Percentiles rank a stretch among this genome's conserved stretches.
These are phyloP conservation scores for Russula abietina DNA, from an alignment of 768 basidiomycete species.

Conservation along the genomic window DNA sequence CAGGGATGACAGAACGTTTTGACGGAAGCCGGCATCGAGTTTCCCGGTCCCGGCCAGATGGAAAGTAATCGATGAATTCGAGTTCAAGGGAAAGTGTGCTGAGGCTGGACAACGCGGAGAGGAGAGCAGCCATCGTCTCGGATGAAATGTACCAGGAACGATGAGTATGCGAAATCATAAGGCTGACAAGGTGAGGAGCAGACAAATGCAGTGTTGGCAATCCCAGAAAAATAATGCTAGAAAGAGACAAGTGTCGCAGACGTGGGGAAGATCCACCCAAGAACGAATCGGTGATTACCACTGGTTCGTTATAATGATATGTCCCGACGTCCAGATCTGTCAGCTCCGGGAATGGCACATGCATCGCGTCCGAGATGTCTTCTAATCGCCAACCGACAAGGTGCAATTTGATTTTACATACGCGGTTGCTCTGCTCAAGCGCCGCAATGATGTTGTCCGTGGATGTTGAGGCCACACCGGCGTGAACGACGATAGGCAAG, in stretches of 20 bases:
- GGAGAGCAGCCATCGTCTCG: not conserved
- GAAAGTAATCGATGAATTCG: not conserved
- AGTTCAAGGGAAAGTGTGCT: not conserved
- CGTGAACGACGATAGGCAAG: too few species aligned
- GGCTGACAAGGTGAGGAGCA: not conserved
- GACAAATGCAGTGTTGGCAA: not conserved
- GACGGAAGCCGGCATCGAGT: not conserved
- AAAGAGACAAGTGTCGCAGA: not conserved
- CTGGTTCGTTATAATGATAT: accelerated
- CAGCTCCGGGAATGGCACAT: not conserved
- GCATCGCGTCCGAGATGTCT: not conserved
- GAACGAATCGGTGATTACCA: not conserved
- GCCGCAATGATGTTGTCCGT: not conserved
- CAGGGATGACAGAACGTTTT: not conserved
- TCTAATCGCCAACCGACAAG: not conserved
- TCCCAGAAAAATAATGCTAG: too few species aligned
- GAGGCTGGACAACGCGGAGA: not conserved
- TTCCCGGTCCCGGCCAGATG: not conserved
- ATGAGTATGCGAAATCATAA: accelerated
- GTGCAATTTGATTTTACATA: not conserved
- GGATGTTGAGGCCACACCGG: too few species aligned
- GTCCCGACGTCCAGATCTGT: accelerated
- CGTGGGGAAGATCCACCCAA: not conserved
- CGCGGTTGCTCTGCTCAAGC: not conserved
- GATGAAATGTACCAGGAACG: not conserved